phyloP scores from a whole-genome alignment of 306 rosid genomes.

The Prunus mongolica region DNA sequence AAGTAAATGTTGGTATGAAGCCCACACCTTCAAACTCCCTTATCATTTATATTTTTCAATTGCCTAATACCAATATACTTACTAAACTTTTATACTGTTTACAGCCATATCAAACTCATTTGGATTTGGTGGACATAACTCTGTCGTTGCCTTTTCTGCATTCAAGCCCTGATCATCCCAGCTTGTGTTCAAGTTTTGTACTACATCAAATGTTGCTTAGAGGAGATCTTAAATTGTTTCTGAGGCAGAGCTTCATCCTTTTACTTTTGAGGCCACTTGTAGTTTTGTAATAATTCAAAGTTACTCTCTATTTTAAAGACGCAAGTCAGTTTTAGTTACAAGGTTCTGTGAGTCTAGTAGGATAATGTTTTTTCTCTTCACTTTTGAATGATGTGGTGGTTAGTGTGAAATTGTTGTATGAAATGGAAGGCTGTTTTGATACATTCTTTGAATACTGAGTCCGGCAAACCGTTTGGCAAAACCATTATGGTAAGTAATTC shows the following conservation, averaged over 20 bases:
- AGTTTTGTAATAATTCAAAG: conserved; percentile 23
- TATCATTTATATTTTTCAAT: not conserved
- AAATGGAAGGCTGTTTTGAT: not conserved
- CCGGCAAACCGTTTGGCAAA: too few species aligned
- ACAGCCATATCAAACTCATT: conserved; percentile 96
- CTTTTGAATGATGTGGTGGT: not conserved
- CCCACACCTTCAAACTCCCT: conserved; percentile 11
- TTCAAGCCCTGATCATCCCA: conserved; percentile 68
- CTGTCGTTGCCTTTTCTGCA: conserved; percentile 88
- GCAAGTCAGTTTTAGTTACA: not conserved
- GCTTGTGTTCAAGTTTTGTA: conserved; percentile 35
- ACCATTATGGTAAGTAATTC: not conserved
- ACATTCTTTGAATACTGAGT: not conserved
- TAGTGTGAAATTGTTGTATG: conserved; percentile 1
- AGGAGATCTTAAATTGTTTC: conserved; percentile 32
- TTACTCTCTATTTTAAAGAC: conserved; percentile 18
- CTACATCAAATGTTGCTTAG: conserved; percentile 21
- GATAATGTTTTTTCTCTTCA: not conserved
- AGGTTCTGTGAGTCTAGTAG: not conserved
- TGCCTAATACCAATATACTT: conserved; percentile 11
- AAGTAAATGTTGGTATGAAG: conserved; percentile 84
- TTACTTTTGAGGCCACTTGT: conserved; percentile 20
- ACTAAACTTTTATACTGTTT: conserved; percentile 1
- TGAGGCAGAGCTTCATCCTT: conserved; percentile 38
- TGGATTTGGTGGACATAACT: conserved; percentile 98